Conservation (phyloP, 768 basidiomycete genomes). For the Lactifluus hygrophoroides region DNA sequence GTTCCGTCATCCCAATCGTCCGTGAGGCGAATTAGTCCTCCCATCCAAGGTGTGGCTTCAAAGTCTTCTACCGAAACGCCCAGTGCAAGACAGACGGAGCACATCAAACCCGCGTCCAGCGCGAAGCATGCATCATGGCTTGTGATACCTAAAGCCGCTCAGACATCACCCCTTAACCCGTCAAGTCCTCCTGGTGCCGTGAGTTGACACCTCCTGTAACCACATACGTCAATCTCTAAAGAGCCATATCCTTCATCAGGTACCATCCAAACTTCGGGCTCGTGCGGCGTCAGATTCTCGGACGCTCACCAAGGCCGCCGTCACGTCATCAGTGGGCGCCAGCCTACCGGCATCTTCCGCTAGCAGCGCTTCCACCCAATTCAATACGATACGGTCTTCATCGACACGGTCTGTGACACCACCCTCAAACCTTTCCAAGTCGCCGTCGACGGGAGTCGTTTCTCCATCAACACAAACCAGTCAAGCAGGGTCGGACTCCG, state of each 20-base stretch:
- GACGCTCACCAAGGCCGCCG: background rate
- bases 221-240: background rate
- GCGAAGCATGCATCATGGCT: constrained; percentile 17
- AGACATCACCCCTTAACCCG: background rate
- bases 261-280: constrained; percentile 7
- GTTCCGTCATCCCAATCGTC: background rate
- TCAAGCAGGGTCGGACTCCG: background rate
- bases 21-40: constrained; percentile 7
- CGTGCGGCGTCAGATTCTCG: constrained; percentile 20
- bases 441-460: constrained; percentile 9
- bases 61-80: background rate
- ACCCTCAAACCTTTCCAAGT: constrained; percentile 15
- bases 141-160: constrained; percentile 7
- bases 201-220: background rate
- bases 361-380: background rate
- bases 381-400: constrained; percentile 6
- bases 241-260: background rate
- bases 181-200: background rate
- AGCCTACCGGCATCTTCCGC: constrained; percentile 1
- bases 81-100: background rate
- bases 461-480: background rate
- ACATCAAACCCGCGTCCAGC: background rate
- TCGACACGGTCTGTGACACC: background rate
- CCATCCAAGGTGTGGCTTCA: background rate
- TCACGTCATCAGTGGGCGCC: background rate